phyloP scores from a whole-genome alignment of 345 rosid genomes.

The Firmiana major region DNA sequence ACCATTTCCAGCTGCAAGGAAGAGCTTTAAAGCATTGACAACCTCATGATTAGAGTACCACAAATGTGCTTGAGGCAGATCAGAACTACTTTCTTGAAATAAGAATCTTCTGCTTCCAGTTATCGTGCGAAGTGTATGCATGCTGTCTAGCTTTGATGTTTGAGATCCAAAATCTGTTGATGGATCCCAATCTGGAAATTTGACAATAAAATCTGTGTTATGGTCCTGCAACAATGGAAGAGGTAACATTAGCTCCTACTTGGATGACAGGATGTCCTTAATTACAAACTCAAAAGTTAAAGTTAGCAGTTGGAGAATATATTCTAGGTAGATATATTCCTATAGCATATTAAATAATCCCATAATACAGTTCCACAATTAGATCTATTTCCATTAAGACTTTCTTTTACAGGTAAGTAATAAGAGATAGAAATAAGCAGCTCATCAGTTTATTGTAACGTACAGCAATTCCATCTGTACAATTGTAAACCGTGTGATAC shows the following conservation, averaged over 20 bases:
- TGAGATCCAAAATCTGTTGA: constrained; percentile 34
- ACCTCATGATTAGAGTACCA: constrained; percentile 75
- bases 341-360: not conserved
- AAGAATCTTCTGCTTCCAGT: constrained; percentile 52
- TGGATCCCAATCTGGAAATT: constrained; percentile 91
- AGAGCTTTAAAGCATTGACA: constrained; percentile 53
- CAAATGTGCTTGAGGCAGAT: constrained; percentile 68
- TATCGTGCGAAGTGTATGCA: constrained; percentile 21
- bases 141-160: constrained; percentile 27
- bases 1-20: constrained; percentile 69
- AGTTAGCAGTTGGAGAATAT: not conserved
- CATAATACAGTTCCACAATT: not conserved
- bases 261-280: not conserved
- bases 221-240: constrained; percentile 61
- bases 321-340: not conserved
- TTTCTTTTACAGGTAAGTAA: constrained; percentile 4
- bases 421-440: not conserved
- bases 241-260: not conserved
- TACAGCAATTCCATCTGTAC: constrained; percentile 81
- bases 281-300: constrained; percentile 2
- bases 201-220: constrained; percentile 86
- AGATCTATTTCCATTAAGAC: not conserved
- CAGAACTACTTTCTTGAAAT: constrained; percentile 37
- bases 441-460: constrained; percentile 23
- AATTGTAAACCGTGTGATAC: constrained; percentile 74